These are phyloP conservation scores for Venturia asperata DNA, from an alignment of 2,329 filamentous ascomycete genomes.

Conservation along the genomic window DNA sequence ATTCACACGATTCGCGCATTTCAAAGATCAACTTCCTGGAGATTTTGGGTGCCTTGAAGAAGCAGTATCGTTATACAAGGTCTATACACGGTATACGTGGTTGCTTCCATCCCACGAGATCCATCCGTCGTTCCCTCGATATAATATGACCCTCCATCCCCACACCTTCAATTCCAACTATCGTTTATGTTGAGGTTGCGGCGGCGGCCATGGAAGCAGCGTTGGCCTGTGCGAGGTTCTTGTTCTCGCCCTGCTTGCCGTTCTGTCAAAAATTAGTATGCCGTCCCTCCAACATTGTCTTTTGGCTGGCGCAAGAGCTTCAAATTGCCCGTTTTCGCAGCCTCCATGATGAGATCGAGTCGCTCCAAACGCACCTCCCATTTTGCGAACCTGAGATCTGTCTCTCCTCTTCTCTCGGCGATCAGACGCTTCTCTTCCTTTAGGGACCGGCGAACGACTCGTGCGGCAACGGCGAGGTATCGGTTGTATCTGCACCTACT, in stretches of 20 bases:
- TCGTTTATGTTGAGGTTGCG: constrained; percentile 37
- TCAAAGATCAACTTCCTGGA: not conserved
- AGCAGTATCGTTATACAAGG: constrained; percentile 12
- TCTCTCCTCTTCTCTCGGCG: constrained; percentile 84
- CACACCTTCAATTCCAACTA: not conserved
- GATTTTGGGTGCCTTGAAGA: not conserved
- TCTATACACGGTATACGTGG: constrained; percentile 7
- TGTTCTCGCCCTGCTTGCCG: constrained; percentile 87
- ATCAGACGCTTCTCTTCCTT: constrained; percentile 87
- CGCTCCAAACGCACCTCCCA: constrained; percentile 70
- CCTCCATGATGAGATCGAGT: not conserved
- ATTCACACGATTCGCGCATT: not conserved
- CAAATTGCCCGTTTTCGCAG: not conserved
- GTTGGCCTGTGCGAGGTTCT: constrained; percentile 58
- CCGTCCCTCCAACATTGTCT: not conserved
- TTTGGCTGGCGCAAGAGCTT: not conserved
- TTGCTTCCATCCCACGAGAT: not conserved
- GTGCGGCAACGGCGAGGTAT: constrained; percentile 92
- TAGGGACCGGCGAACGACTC: constrained; percentile 89
- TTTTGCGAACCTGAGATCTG: constrained; percentile 84
- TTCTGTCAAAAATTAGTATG: constrained; percentile 51
- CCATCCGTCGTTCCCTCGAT: not conserved
- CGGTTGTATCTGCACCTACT: constrained; percentile 82
- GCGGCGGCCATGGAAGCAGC: constrained; percentile 41
- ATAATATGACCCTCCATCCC: not conserved